These are phyloP conservation scores for Sextonia rubra DNA, from an alignment of 164 flowering plant species.

Conservation along the genomic window DNA sequence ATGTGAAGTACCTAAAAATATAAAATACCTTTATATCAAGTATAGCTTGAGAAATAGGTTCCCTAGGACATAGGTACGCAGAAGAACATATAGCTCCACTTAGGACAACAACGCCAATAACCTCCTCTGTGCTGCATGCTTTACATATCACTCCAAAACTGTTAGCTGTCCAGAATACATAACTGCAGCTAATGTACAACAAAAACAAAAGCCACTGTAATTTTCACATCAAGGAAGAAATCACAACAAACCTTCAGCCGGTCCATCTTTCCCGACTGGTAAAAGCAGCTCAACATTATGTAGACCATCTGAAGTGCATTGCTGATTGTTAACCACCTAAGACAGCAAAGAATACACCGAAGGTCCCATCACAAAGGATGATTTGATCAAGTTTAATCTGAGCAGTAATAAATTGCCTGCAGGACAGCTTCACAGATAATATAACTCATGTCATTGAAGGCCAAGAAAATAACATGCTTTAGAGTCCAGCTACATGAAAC, in stretches of 20 bases:
- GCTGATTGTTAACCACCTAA: slow-evolving; percentile 56
- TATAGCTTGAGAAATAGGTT: slow-evolving; percentile 70
- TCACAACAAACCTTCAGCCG: slow-evolving; percentile 44
- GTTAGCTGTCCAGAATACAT: neutral
- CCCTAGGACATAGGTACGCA: slow-evolving; percentile 68
- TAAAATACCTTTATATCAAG: slow-evolving; percentile 71
- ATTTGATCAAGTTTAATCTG: neutral
- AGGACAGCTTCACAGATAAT: neutral
- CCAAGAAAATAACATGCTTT: too few species aligned
- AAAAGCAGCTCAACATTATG: slow-evolving; percentile 86
- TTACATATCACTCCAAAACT: slow-evolving; percentile 16
- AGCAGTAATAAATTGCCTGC: neutral
- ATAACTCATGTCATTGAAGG: too few species aligned
- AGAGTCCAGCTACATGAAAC: too few species aligned
- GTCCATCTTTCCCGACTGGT: slow-evolving; percentile 54
- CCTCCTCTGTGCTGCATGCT: slow-evolving; percentile 71
- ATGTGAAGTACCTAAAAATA: neutral
- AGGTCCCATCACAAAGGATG: neutral
- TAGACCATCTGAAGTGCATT: slow-evolving; percentile 38
- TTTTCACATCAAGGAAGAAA: slow-evolving; percentile 1
- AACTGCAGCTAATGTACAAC: neutral
- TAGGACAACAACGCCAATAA: slow-evolving; percentile 49
- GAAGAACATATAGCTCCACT: slow-evolving; percentile 69
- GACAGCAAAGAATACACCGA: slow-evolving; percentile 1
- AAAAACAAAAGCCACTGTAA: neutral